These are phyloP conservation scores for Naganishia randhawae DNA, from an alignment of 768 basidiomycete species.

Conservation along the genomic window DNA sequence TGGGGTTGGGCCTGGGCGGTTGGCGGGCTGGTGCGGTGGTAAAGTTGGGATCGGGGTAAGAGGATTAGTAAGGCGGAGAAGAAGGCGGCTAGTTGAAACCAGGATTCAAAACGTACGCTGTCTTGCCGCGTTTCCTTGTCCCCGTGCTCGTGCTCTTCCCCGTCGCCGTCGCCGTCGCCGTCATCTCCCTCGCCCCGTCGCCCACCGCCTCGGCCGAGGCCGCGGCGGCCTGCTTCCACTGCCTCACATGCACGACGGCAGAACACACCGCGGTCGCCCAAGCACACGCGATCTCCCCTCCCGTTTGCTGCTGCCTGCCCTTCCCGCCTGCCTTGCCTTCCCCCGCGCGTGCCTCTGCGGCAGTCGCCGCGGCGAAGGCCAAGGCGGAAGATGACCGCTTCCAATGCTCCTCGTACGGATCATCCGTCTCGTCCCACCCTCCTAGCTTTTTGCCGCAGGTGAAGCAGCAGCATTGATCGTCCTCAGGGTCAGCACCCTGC, in stretches of 20 bases:
- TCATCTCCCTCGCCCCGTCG: too few species aligned
- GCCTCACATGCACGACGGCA: slow-evolving; percentile 50
- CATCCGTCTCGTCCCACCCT: slow-evolving; percentile 80
- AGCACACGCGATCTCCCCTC: slow-evolving; percentile 55
- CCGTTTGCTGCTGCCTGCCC: not conserved
- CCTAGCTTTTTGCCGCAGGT: slow-evolving; percentile 74
- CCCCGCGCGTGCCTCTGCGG: too few species aligned
- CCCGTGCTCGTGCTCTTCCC: too few species aligned
- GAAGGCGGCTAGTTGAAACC: too few species aligned
- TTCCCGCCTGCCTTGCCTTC: too few species aligned
- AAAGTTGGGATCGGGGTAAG: too few species aligned
- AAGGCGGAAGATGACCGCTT: slow-evolving; percentile 62
- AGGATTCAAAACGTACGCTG: slow-evolving; percentile 2
- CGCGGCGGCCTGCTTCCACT: slow-evolving; percentile 5
- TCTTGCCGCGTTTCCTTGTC: slow-evolving; percentile 30
- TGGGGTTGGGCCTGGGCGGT: too few species aligned
- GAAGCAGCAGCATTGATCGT: slow-evolving; percentile 62
- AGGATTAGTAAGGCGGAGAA: too few species aligned
- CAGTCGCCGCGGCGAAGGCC: too few species aligned
- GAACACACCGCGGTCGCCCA: slow-evolving; percentile 82
- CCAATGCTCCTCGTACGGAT: slow-evolving; percentile 80
- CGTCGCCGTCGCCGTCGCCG: too few species aligned
- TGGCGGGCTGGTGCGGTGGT: too few species aligned
- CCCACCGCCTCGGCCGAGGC: not conserved
- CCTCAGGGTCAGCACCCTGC: too few species aligned